Evolutionary conservation across 1,139 yeast genomes (phyloP), one percentile per base, ranked within the genome.

Genomic region (Suhomyces terraborum): DNA sequence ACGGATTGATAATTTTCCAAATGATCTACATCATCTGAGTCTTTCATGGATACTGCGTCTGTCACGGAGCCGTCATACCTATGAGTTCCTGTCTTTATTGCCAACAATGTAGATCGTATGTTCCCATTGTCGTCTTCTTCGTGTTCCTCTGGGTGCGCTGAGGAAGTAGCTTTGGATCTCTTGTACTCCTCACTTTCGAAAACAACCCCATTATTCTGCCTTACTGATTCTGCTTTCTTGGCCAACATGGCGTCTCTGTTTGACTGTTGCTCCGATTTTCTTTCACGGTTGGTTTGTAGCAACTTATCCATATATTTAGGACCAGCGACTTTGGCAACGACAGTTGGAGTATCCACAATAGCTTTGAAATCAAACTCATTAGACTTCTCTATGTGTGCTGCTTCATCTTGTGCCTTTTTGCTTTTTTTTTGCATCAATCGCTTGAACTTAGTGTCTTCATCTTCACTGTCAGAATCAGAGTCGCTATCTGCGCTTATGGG

Each of bases 121-220:
- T 24, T 21, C 14, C 41, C 38, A 5, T 27, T 9, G 8, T 12
- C 29, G 8, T 13, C 32, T 4, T 21, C 18, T 9, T 21, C 36
- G n/a, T 35, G 25, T 8, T 27, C 23, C 6, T 34, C 32, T 6
- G 19, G 27, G 9, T 13, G 8, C 7, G 9, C 26, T 8, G 17
- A 6, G 8, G 26, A 20, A 4, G n/a, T 10, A 3, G 10, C 4
- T 28, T 31, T 36, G 12, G 8, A 16, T 9, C 30, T 27, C 26
- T 35, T 41, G 36, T 45, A 47, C 8, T 28, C 37, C 9, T 38
- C 43, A n/a, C 45, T 39, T 24, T 47, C 50, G 24, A 45, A 47
- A 30, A 43, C 43, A 8, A 41, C 6, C 12, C 38, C 40, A 8
- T 35, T 36, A 8, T 32, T 35, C 4, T 23, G 14, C 6, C 25